Percentiles rank a stretch among this genome's conserved stretches.
These are phyloP conservation scores for Artemisia annua DNA, from an alignment of 129 eudicot species.

Conservation along the genomic window DNA sequence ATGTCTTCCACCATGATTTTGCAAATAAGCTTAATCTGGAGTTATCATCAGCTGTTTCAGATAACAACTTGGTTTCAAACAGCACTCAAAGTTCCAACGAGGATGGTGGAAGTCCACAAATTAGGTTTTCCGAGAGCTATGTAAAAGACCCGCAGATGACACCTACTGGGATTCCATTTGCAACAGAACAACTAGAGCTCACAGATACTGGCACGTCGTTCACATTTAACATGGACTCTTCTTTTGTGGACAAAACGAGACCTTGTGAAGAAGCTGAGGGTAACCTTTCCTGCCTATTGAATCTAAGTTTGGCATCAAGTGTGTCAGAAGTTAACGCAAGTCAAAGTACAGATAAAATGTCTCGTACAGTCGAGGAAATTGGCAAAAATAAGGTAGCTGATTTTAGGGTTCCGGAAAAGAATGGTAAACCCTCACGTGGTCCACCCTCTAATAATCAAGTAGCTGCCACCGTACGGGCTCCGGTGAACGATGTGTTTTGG, in stretches of 20 bases:
- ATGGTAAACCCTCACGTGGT: background rate
- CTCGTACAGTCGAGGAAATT: background rate
- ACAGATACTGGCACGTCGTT: background rate
- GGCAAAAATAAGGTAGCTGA: background rate
- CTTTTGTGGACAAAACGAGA: slow-evolving; percentile 5
- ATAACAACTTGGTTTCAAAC: slow-evolving; percentile 7
- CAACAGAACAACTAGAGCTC: slow-evolving; percentile 3
- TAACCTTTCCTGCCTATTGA: background rate
- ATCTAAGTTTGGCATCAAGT: slow-evolving; percentile 19
- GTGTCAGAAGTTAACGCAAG: slow-evolving; percentile 5
- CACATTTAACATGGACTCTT: slow-evolving; percentile 16
- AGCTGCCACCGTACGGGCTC: background rate
- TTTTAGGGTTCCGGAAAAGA: background rate
- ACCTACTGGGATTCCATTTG: slow-evolving; percentile 9
- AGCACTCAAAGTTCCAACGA: slow-evolving; percentile 14
- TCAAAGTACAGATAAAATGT: slow-evolving; percentile 14
- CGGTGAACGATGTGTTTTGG: slow-evolving; percentile 14
- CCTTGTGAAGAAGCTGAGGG: slow-evolving; percentile 12
- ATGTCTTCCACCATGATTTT: slow-evolving; percentile 13
- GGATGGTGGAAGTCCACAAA: slow-evolving; percentile 7
- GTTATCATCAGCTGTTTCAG: slow-evolving; percentile 9
- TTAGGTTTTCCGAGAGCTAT: background rate
- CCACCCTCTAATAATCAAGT: background rate
- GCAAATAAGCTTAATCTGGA: slow-evolving; percentile 14
- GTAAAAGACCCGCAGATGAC: slow-evolving; percentile 5